A percentile compares a stretch with the other conserved stretches of the same genome.
Evolutionary conservation across 257 asterid species (phyloP).

Genomic region (Gardenia jasminoides): DNA sequence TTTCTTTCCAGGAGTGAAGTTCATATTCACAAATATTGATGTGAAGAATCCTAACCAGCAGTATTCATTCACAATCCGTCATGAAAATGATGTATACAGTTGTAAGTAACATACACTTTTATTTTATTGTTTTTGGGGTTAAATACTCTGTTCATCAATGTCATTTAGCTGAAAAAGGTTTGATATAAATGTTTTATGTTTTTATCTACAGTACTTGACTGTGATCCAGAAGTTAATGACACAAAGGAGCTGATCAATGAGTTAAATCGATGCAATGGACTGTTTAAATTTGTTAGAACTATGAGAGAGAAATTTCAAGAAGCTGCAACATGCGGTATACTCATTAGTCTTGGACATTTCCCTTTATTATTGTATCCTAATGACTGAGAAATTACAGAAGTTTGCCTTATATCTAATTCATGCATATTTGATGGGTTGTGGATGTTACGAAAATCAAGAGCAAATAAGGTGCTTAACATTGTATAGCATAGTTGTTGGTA

Average conservation of each 20-base stretch:
- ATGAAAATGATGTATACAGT: slow-evolving; percentile 65
- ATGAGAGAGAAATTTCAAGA: slow-evolving; percentile 81
- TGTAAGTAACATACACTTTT: slow-evolving; percentile 44
- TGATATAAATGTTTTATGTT: slow-evolving; percentile 3
- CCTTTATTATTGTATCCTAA: neutral
- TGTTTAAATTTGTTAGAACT: slow-evolving; percentile 78
- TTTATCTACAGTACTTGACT: slow-evolving; percentile 55
- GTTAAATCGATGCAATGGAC: slow-evolving; percentile 66
- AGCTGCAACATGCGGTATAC: slow-evolving; percentile 54
- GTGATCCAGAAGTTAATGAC: slow-evolving; percentile 61
- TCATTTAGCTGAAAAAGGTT: neutral
- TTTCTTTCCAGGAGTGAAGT: slow-evolving; percentile 67
- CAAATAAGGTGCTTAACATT: slow-evolving; percentile 1
- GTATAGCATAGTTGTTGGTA: neutral
- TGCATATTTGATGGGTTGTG: neutral
- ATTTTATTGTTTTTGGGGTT: neutral
- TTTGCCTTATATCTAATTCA: neutral
- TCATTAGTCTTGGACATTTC: slow-evolving; percentile 18
- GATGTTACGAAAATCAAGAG: neutral
- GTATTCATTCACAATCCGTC: slow-evolving; percentile 70
- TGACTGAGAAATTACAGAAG: neutral
- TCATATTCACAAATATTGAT: slow-evolving; percentile 69
- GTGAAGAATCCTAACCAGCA: slow-evolving; percentile 54
- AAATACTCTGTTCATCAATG: neutral
- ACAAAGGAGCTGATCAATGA: slow-evolving; percentile 57